Evolutionary conservation across 2,329 filamentous ascomycete genomes (phyloP).

Genomic region (Epichloe gansuensis): DNA sequence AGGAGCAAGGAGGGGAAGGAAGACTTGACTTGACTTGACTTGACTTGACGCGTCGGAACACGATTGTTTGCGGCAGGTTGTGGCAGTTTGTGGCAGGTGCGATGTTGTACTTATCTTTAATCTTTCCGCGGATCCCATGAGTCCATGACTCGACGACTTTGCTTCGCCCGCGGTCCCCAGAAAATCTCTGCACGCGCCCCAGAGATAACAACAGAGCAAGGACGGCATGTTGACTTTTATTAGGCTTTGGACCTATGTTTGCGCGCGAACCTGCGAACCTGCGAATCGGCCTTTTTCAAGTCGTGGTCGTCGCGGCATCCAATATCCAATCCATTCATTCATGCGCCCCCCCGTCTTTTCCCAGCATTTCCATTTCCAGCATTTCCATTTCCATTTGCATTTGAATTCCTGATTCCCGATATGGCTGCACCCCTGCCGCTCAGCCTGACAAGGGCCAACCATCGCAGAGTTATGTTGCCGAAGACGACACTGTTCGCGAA

Average conservation of each 20-base stretch:
- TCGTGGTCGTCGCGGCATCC: too few relatives aligned
- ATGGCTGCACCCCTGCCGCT: slow-evolving; percentile 1
- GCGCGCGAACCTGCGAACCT: too few relatives aligned
- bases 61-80: background rate
- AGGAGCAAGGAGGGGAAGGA: background rate
- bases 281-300: too few relatives aligned
- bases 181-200: slow-evolving; percentile 1
- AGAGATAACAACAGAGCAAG: background rate
- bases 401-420: background rate
- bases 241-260: too few relatives aligned
- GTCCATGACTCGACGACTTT: slow-evolving; percentile 5
- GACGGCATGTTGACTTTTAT: background rate
- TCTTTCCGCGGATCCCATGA: slow-evolving; percentile 1
- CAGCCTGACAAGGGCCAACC: background rate
- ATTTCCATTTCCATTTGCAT: background rate
- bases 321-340: too few relatives aligned
- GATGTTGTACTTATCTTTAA: background rate
- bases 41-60: background rate
- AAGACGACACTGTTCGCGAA: slow-evolving; percentile 10
- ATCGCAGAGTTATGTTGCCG: background rate
- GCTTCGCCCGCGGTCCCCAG: background rate
- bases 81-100: background rate
- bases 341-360: too few relatives aligned
- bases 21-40: background rate
- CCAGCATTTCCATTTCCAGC: background rate